Base-by-base conservation (phyloP, 169 alveolate species). In the Babesia ovis region DNA sequence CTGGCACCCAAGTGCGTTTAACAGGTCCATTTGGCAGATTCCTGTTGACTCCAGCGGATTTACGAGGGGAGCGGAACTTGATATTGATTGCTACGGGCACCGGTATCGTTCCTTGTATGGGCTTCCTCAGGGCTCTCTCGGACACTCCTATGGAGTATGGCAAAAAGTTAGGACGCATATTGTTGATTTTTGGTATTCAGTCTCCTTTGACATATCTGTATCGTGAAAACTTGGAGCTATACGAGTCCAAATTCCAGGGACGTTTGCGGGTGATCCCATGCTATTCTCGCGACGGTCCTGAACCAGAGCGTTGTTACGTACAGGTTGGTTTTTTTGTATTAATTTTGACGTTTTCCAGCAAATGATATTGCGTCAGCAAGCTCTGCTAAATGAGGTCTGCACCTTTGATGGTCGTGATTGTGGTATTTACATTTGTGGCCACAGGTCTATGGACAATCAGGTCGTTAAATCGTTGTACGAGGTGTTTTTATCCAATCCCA, bases 11-110 rank as follows among this genome's bases (percentile, higher is more conserved):
- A 5, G 56, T 80, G 23, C 34, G 55, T 43, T 11, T 80, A 2
- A 70, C 88, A 0, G 88, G 88, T 32, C 84, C 84, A 9, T 60
- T 74, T 53, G 75, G 77, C 60, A 62, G 37, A 46, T 50, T 64
- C 20, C 27, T 59, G 29, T 35, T 77, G 35, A 1, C 69, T 8
- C 53, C 80, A 0, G 88, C 46, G 1, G 83, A 70, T 27, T 23
- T 46, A 3, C n/a, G 16, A 16, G 64, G 72, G 9, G 29, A 41
- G 42, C 64, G 22, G 48, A 85, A 88, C n/a, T 61, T 88, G 48
- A 45, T 88, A 41, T 76, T 88, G 11, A 57, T 88, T 20, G 93
- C 89, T 16, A 83, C 93, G 11, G 93, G 93, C 9, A 88, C 91
- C 34, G 93, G 93, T 0, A 84, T 88, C 14, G 83, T 85, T 43